phyloP scores from a whole-genome alignment of 192 early-diverging fungal genomes.

The Hyaloraphidium curvatum region DNA sequence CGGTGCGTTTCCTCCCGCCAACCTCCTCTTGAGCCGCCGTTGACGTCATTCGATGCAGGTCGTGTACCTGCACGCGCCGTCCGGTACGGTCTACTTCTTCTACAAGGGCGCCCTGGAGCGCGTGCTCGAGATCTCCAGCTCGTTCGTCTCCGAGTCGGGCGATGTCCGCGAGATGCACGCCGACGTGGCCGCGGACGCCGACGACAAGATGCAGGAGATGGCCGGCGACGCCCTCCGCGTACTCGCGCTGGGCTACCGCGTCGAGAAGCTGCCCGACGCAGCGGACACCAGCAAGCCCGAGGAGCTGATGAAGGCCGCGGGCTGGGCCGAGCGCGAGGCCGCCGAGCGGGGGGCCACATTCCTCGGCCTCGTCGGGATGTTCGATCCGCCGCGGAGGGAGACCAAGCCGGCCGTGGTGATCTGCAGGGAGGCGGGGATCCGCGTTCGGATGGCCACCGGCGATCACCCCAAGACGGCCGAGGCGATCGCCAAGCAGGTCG shows the following conservation, averaged over 20 bases:
- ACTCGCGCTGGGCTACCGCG: too few relatives aligned
- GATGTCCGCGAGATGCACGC: too few relatives aligned
- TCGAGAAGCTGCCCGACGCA: too few relatives aligned
- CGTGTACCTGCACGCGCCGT: too few relatives aligned
- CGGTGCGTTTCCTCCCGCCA: slow-evolving; percentile 10
- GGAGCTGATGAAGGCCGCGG: too few relatives aligned
- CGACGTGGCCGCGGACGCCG: too few relatives aligned
- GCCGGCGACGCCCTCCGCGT: too few relatives aligned
- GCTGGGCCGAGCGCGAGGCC: slow-evolving; percentile 13
- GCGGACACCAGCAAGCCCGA: too few relatives aligned
- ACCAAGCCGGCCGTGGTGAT: background rate
- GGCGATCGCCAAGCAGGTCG: slow-evolving; percentile 12
- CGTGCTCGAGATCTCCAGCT: slow-evolving; percentile 2
- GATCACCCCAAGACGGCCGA: slow-evolving; percentile 11
- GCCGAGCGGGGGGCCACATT: slow-evolving; percentile 6
- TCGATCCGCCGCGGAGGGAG: slow-evolving; percentile 7
- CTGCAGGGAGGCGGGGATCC: slow-evolving; percentile 12
- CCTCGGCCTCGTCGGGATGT: slow-evolving; percentile 10
- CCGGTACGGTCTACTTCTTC: too few relatives aligned
- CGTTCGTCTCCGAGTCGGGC: too few relatives aligned
- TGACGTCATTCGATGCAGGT: background rate
- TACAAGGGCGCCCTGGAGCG: slow-evolving; percentile 14
- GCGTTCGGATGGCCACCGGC: slow-evolving; percentile 16
- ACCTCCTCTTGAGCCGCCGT: too few relatives aligned
- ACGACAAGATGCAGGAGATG: too few relatives aligned